These are phyloP conservation scores for Trichophyton schoenleinii DNA, from an alignment of 2,329 filamentous ascomycete genomes.

Conservation along the genomic window DNA sequence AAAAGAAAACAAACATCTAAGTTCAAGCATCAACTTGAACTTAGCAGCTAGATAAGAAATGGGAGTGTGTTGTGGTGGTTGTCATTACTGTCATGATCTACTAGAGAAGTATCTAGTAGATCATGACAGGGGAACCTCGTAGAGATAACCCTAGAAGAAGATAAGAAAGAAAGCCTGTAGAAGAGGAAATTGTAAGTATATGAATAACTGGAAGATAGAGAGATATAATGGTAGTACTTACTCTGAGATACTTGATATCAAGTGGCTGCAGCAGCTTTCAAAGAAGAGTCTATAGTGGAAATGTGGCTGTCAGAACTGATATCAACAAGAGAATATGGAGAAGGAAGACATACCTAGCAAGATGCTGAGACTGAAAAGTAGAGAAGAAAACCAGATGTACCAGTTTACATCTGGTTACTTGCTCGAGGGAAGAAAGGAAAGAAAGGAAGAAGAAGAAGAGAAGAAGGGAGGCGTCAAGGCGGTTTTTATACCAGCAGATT, in stretches of 20 bases:
- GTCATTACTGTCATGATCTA: constrained; percentile 7
- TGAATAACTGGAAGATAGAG: background rate
- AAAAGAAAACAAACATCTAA: background rate
- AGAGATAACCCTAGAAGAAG: constrained; percentile 3
- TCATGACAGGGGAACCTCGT: constrained; percentile 5
- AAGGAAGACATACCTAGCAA: background rate
- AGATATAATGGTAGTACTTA: constrained; percentile 1
- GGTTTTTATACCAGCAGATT: constrained; percentile 9
- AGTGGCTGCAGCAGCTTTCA: background rate
- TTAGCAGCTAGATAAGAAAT: background rate
- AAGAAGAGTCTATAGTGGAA: background rate
- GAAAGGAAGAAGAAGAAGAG: constrained; percentile 5
- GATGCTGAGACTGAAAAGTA: background rate
- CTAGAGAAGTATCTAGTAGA: background rate
- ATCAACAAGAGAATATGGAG: background rate
- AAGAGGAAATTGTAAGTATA: background rate
- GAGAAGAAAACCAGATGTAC: background rate
- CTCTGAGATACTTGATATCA: constrained; percentile 3
- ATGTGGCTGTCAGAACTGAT: background rate
- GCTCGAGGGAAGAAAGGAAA: constrained; percentile 4
- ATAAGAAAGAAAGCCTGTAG: background rate
- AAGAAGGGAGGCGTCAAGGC: background rate
- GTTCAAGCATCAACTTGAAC: background rate
- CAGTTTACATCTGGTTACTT: background rate
- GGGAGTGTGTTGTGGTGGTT: background rate